Conservation (phyloP, 257 asterid genomes). For the Solanum habrochaites region DNA sequence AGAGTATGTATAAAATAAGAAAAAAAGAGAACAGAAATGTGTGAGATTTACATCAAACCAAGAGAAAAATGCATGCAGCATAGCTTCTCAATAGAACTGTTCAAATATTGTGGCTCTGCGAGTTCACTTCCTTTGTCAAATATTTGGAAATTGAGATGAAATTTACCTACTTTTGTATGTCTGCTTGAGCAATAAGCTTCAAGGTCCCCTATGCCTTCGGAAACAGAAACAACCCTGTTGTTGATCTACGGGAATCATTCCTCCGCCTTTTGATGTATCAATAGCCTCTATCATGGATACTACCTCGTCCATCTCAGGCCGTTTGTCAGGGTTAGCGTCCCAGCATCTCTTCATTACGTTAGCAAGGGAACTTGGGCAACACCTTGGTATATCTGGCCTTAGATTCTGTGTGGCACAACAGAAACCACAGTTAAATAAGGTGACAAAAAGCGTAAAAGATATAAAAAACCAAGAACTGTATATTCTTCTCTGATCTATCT, state of each 20-base stretch:
- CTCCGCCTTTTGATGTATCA: slow-evolving; percentile 81
- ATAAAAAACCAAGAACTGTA: neutral
- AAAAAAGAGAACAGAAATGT: neutral
- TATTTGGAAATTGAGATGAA: neutral
- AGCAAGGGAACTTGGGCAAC: slow-evolving; percentile 73
- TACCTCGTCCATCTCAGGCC: slow-evolving; percentile 93
- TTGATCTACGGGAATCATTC: slow-evolving; percentile 81
- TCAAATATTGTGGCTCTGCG: neutral
- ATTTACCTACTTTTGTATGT: neutral
- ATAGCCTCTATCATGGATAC: slow-evolving; percentile 66
- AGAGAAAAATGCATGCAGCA: neutral
- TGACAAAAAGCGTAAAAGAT: neutral
- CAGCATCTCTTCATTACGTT: slow-evolving; percentile 82
- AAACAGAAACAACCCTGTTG: slow-evolving; percentile 71
- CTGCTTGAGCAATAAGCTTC: neutral
- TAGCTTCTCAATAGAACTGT: neutral
- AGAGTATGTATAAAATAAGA: neutral
- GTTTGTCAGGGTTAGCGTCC: slow-evolving; percentile 81
- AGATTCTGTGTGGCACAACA: slow-evolving; percentile 31
- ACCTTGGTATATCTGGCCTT: slow-evolving; percentile 86
- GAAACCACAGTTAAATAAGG: neutral
- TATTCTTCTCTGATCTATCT: neutral
- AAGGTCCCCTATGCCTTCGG: slow-evolving; percentile 60
- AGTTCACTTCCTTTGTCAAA: neutral
- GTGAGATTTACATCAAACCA: neutral